A percentile compares a stretch with the other conserved stretches of the same genome.
phyloP scores from a whole-genome alignment of 2,329 filamentous ascomycete genomes.

The Rutstroemia sp. region DNA sequence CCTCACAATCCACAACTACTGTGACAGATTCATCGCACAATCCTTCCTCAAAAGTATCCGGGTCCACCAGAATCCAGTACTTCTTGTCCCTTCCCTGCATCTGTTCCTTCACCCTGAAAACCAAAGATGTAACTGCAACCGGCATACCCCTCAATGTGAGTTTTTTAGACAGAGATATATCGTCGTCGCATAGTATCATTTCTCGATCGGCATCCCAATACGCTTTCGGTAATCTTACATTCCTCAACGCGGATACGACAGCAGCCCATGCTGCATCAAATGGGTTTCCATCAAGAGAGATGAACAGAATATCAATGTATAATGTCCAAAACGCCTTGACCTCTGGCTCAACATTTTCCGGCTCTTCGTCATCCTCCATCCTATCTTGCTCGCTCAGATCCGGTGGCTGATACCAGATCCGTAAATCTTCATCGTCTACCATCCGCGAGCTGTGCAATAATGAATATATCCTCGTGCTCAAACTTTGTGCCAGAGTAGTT shows the following conservation, averaged over 20 bases:
- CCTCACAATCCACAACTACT: conserved; percentile 62
- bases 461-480: conserved; percentile 69
- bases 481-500: conserved; percentile 69
- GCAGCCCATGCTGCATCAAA: conserved; percentile 89
- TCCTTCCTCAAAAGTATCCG: conserved; percentile 82
- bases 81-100: conserved; percentile 43
- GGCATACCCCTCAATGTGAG: conserved; percentile 61
- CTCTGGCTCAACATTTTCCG: conserved; percentile 33
- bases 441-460: conserved; percentile 66
- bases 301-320: conserved; percentile 91
- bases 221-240: conserved; percentile 71
- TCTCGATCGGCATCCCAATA: conserved; percentile 80
- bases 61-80: conserved; percentile 78
- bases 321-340: conserved; percentile 89
- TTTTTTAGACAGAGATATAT: conserved; percentile 42
- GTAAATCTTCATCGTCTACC: conserved; percentile 57
- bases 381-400: conserved; percentile 40
- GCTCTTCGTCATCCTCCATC: conserved; percentile 31
- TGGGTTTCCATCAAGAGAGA: conserved; percentile 85
- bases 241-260: conserved; percentile 69
- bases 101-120: conserved; percentile 57
- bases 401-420: conserved; percentile 59
- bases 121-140: conserved; percentile 67
- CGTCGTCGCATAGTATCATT: conserved; percentile 66
- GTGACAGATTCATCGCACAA: conserved; percentile 79